A percentile compares a stretch with the other conserved stretches of the same genome.
Conservation (phyloP, 768 basidiomycete genomes). For the Termitomyces sp. region DNA sequence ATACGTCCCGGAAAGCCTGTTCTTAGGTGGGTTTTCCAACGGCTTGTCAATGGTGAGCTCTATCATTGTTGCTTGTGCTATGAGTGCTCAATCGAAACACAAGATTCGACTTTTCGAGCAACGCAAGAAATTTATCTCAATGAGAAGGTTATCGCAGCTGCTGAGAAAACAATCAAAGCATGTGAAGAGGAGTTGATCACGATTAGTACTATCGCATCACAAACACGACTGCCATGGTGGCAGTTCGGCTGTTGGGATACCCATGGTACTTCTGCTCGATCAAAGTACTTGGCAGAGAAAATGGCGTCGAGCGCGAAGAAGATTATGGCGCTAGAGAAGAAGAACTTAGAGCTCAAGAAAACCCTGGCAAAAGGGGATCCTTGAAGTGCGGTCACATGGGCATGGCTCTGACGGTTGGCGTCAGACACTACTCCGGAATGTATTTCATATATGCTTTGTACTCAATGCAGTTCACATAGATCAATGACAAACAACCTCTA, state of each 20-base stretch:
- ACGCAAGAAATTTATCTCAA: constrained; percentile 80
- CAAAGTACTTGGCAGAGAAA: constrained; percentile 65
- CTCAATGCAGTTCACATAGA: no score
- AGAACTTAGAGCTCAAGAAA: constrained; percentile 65
- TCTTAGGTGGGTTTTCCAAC: constrained; percentile 78
- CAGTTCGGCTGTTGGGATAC: constrained; percentile 34
- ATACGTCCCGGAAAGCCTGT: constrained; percentile 92
- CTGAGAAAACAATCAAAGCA: constrained; percentile 59
- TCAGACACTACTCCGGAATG: no score
- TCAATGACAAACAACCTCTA: no score
- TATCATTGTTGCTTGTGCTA: not conserved
- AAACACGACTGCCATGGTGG: constrained; percentile 31
- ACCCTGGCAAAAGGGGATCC: constrained; percentile 35
- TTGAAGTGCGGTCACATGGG: not conserved
- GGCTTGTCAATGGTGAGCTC: constrained; percentile 65
- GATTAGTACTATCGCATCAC: constrained; percentile 62
- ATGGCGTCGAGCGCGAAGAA: constrained; percentile 67
- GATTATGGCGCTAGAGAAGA: constrained; percentile 63
- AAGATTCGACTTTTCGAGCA: constrained; percentile 76
- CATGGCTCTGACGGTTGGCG: not conserved
- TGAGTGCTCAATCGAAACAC: constrained; percentile 1
- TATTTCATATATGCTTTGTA: no score
- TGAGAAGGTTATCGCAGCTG: constrained; percentile 51
- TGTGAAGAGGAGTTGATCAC: constrained; percentile 74
- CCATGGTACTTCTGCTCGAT: constrained; percentile 52